Percentiles rank a stretch among this genome's conserved stretches.
phyloP scores from a whole-genome alignment of 306 rosid species.

The Rubus idaeus region DNA sequence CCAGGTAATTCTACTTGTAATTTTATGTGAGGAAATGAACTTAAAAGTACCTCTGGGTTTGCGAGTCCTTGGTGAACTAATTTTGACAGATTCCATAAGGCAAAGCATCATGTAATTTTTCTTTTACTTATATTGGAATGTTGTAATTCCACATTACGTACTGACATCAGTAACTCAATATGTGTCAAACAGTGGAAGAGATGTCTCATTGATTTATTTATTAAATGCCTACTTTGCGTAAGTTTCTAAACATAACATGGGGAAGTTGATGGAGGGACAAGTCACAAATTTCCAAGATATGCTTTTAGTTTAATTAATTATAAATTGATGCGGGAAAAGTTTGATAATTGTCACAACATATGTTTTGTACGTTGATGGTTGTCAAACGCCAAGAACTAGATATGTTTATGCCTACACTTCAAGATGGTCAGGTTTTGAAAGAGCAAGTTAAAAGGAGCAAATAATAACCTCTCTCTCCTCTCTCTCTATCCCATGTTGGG shows the following conservation, averaged over 20 bases:
- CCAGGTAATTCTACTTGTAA: slow-evolving; percentile 51
- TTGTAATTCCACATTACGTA: not conserved
- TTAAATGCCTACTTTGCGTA: not conserved
- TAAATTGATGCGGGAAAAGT: not conserved
- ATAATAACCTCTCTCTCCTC: no score
- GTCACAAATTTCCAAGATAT: not conserved
- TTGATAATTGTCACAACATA: not conserved
- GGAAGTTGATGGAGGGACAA: not conserved
- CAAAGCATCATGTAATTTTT: not conserved
- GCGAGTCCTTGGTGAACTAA: not conserved
- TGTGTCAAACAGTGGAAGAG: not conserved
- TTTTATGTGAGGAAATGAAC: not conserved
- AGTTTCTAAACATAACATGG: not conserved
- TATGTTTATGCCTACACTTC: not conserved
- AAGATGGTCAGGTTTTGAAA: not conserved
- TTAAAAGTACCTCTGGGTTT: not conserved
- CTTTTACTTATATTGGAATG: not conserved
- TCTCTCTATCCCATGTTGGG: not conserved
- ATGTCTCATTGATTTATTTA: not conserved
- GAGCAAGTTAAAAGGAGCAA: not conserved
- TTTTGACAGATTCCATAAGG: not conserved
- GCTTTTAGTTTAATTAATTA: not conserved
- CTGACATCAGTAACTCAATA: not conserved
- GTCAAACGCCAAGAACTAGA: not conserved
- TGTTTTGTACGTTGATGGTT: not conserved